A percentile compares a stretch with the other conserved stretches of the same genome.
Evolutionary conservation across 208 protist species (phyloP).

Genomic region (Trypanosoma cruzi): DNA sequence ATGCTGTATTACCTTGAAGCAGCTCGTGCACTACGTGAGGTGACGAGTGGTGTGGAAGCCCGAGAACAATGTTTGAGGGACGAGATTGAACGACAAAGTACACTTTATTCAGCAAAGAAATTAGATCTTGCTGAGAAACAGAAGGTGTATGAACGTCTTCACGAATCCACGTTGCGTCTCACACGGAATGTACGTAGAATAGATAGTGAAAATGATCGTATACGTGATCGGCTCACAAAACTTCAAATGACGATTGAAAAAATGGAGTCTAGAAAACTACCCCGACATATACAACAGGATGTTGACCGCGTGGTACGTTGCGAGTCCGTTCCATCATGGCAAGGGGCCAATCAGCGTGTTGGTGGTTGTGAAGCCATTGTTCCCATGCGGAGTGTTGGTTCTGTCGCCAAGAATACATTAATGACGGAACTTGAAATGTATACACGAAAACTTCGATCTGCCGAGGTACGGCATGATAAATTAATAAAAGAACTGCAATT

Average conservation of each 20-base stretch:
- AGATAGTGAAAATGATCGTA: conserved; percentile 29
- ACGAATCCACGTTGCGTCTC: conserved; percentile 9
- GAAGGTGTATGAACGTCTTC: conserved; percentile 4
- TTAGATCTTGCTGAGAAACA: conserved; percentile 17
- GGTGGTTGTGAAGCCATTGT: too few relatives aligned
- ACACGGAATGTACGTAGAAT: conserved; percentile 22
- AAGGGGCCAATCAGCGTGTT: too few relatives aligned
- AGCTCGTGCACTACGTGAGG: conserved; percentile 7
- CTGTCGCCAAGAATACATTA: background rate
- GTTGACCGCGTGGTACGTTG: background rate
- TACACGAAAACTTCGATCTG: conserved; percentile 12
- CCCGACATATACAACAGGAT: background rate
- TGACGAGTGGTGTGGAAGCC: conserved; percentile 6
- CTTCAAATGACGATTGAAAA: conserved; percentile 9
- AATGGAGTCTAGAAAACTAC: background rate
- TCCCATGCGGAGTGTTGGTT: background rate
- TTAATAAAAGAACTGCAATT: conserved; percentile 18
- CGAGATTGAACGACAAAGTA: conserved; percentile 10
- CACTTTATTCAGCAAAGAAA: conserved; percentile 4
- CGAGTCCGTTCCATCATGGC: too few relatives aligned
- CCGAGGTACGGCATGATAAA: conserved; percentile 15
- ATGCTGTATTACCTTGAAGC: conserved; percentile 21
- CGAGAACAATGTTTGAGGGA: conserved; percentile 9
- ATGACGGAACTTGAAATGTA: conserved; percentile 10
- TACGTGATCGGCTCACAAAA: conserved; percentile 11